Percentiles rank a stretch among this genome's conserved stretches.
Conservation (phyloP, 192 early-diverging fungal genomes). For the Rhizoclosmatium globosum region DNA sequence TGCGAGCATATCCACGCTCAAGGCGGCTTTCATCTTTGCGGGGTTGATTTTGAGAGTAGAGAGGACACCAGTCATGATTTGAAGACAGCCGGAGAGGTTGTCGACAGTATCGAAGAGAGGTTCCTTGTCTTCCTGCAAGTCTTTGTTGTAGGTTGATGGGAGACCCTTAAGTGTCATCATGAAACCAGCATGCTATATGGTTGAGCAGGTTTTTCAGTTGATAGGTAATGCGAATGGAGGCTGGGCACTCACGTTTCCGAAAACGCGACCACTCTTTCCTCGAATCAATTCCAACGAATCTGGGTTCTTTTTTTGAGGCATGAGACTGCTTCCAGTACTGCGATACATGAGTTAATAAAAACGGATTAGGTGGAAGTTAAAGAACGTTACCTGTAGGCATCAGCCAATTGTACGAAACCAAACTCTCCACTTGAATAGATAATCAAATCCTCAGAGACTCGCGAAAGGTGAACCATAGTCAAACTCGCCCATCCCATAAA, state of each 20-base stretch:
- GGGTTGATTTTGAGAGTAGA: slow-evolving; percentile 88
- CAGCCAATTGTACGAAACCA: slow-evolving; percentile 92
- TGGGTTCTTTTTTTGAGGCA: slow-evolving; percentile 99
- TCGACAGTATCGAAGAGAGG: slow-evolving; percentile 96
- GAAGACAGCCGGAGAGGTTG: slow-evolving; percentile 87
- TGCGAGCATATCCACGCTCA: slow-evolving; percentile 95
- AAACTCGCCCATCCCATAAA: slow-evolving; percentile 94
- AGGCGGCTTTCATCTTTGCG: slow-evolving; percentile 80
- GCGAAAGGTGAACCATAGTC: slow-evolving; percentile 91
- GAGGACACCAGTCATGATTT: slow-evolving; percentile 91
- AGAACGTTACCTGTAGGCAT: slow-evolving; percentile 82
- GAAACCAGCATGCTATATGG: slow-evolving; percentile 69
- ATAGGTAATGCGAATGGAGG: not conserved
- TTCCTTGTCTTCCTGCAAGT: slow-evolving; percentile 99
- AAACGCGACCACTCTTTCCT: slow-evolving; percentile 96
- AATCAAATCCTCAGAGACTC: slow-evolving; percentile 95
- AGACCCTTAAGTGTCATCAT: slow-evolving; percentile 99
- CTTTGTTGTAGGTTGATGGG: slow-evolving; percentile 99
- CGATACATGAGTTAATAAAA: slow-evolving; percentile 16
- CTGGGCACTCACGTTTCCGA: slow-evolving; percentile 74
- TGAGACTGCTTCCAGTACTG: slow-evolving; percentile 95
- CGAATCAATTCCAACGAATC: slow-evolving; percentile 95
- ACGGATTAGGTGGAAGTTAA: not conserved
- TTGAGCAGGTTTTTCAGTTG: not conserved
- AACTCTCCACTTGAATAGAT: slow-evolving; percentile 94